Evolutionary conservation across 371 early-diverging fungal genomes (phyloP).

Genomic region (Scutellospora calospora): DNA sequence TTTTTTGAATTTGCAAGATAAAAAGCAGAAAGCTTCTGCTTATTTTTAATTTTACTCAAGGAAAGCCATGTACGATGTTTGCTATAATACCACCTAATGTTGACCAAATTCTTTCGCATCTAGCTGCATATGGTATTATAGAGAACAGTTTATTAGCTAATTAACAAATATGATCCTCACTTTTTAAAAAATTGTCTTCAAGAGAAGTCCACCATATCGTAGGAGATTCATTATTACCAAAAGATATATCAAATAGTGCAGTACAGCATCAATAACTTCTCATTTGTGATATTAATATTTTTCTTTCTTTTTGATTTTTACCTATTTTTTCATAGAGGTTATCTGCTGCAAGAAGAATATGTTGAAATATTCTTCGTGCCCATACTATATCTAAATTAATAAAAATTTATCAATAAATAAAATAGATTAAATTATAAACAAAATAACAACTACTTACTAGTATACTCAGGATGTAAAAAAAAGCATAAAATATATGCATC

Average conservation of each 20-base stretch:
- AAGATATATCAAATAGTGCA: neutral
- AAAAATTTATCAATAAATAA: neutral
- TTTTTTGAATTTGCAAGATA: conserved; percentile 18
- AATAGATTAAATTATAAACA: neutral
- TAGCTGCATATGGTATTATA: neutral
- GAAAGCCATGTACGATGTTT: neutral
- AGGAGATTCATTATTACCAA: neutral
- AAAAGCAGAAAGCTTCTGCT: neutral
- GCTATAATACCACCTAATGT: neutral
- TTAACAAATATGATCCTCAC: neutral
- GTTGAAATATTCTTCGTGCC: neutral
- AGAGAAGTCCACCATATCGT: neutral
- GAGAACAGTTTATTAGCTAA: neutral
- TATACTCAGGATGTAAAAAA: neutral
- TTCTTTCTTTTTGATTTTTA: neutral
- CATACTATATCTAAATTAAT: neutral
- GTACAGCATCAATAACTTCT: neutral
- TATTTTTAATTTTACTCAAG: conserved; percentile 6
- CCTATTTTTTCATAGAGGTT: conserved; percentile 23
- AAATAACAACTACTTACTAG: neutral
- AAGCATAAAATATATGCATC: conserved; percentile 1
- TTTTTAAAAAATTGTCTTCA: neutral
- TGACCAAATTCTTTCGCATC: conserved; percentile 4
- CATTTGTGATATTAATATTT: neutral
- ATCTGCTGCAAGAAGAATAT: neutral